Evolutionary conservation across 768 basidiomycete genomes (phyloP).

Genomic region (Tremella yokohamensis): DNA sequence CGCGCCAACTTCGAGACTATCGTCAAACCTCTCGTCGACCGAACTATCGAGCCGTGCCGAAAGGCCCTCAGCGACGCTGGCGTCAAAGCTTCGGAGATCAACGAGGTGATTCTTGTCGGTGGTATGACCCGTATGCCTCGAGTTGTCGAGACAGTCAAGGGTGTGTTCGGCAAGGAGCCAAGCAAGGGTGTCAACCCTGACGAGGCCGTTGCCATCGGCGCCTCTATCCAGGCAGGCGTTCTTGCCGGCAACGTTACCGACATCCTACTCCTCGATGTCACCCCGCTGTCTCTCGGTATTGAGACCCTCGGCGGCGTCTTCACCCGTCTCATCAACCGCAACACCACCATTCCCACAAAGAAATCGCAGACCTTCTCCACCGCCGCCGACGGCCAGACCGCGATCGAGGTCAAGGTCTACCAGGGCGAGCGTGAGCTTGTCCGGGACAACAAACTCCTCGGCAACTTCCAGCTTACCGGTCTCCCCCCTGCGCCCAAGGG

Average conservation of each 20-base stretch:
- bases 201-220: slow-evolving; percentile 97
- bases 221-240: slow-evolving; percentile 96
- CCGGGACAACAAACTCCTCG: slow-evolving; percentile 95
- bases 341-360: slow-evolving; percentile 99
- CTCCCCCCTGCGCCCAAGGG: slow-evolving; percentile 66
- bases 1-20: slow-evolving; percentile 88
- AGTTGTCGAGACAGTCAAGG: slow-evolving; percentile 89
- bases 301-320: slow-evolving; percentile 99
- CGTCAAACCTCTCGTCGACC: slow-evolving; percentile 73
- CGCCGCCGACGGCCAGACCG: slow-evolving; percentile 97
- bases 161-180: slow-evolving; percentile 90
- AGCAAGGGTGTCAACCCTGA: slow-evolving; percentile 99
- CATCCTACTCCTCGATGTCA: slow-evolving; percentile 65
- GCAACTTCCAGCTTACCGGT: slow-evolving; percentile 98
- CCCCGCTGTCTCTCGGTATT: slow-evolving; percentile 74
- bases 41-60: slow-evolving; percentile 93
- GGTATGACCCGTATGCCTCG: slow-evolving; percentile 98
- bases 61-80: slow-evolving; percentile 93
- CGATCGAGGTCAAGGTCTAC: slow-evolving; percentile 99
- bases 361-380: slow-evolving; percentile 99
- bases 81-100: slow-evolving; percentile 84
- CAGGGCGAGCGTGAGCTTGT: slow-evolving; percentile 99
- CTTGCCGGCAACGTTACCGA: slow-evolving; percentile 94
- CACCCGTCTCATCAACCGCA: slow-evolving; percentile 96
- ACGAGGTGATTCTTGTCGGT: slow-evolving; percentile 97